Evolutionary conservation across 2,329 filamentous ascomycete genomes (phyloP), one percentile per base, ranked within the genome.

Genomic region (Xylaria sp.): DNA sequence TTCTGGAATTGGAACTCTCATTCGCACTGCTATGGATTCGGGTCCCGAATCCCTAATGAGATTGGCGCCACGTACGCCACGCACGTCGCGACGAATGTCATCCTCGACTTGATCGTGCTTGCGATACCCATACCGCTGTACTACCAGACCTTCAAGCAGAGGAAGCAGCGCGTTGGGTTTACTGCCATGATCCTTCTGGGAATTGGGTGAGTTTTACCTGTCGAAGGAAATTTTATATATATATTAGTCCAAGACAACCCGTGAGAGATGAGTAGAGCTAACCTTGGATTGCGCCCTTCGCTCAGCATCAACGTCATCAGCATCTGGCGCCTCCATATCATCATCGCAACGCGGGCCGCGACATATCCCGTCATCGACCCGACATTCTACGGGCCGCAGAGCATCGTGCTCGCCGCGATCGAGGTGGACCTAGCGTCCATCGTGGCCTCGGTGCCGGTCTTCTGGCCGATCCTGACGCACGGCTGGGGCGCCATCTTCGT

Each of bases 351-450:
- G 47, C 70, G 76, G 21, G 78, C 78, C 2, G 76, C 70, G 1
- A 79, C 77, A 0, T 77, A 73, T 63, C 79, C 79, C 14, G 78
- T 79, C 0, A 57, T 77, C 2, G 79, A 81, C 63, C 79, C 79
- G 7, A 79, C 76, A 3, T 81, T 78, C 77, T 81, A 80, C 66
- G 77, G 73, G 6, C 76, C 76, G 24, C 70, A 73, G 39, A 75
- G 74, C 51, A 77, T 80, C 62, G 72, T 80, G 11, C 73, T 81
- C 5, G 78, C 77, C 0, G 75, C 73, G 0, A 71, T 81, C 59
- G 79, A 81, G 59, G 74, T 80, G 59, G 75, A 81, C 65, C 73
- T 75, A 2, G 75, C 76, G 14, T 76, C 73, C 54, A 76, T 78
- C 59, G 76, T 75, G 69, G 77, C 77, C 3, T 78, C 77, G 51